These are phyloP conservation scores for Henningerozyma blattae DNA, from an alignment of 805 yeast species.

Conservation along the genomic window DNA sequence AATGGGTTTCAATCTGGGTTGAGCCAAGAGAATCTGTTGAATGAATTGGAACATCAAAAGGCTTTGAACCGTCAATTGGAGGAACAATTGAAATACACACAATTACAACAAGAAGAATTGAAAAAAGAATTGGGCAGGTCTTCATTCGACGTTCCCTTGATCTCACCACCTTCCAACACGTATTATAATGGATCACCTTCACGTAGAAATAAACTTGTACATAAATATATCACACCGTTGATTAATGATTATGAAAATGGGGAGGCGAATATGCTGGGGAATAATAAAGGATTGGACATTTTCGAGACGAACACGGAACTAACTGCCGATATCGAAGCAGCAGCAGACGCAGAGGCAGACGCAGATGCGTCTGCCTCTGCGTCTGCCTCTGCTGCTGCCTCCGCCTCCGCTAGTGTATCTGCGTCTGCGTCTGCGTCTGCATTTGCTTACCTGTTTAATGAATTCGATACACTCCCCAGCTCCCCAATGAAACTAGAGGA, in stretches of 20 bases:
- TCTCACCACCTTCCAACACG: background rate
- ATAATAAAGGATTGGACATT: background rate
- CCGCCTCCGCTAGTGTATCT: too few relatives aligned
- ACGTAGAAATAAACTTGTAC: constrained; percentile 1
- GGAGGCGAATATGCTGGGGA: background rate
- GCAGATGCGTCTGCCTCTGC: background rate
- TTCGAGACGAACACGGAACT: background rate
- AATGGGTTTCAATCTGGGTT: too few relatives aligned
- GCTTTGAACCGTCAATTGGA: constrained; percentile 19
- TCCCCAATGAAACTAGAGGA: background rate
- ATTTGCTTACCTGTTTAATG: too few relatives aligned
- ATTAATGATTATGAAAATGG: background rate
- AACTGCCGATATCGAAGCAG: too few relatives aligned
- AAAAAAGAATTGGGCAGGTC: constrained; percentile 10
- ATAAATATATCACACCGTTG: background rate
- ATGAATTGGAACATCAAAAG: constrained; percentile 15
- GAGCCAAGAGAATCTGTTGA: too few relatives aligned
- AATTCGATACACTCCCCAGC: background rate
- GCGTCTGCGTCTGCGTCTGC: too few relatives aligned
- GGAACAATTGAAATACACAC: constrained; percentile 17
- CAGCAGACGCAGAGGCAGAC: too few relatives aligned
- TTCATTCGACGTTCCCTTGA: background rate
- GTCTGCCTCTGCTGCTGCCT: too few relatives aligned
- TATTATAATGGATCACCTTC: constrained; percentile 6
- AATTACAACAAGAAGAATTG: constrained; percentile 19